Evolutionary conservation across 2,329 filamentous ascomycete species (phyloP).

Genomic region (Leptographium lundbergii): DNA sequence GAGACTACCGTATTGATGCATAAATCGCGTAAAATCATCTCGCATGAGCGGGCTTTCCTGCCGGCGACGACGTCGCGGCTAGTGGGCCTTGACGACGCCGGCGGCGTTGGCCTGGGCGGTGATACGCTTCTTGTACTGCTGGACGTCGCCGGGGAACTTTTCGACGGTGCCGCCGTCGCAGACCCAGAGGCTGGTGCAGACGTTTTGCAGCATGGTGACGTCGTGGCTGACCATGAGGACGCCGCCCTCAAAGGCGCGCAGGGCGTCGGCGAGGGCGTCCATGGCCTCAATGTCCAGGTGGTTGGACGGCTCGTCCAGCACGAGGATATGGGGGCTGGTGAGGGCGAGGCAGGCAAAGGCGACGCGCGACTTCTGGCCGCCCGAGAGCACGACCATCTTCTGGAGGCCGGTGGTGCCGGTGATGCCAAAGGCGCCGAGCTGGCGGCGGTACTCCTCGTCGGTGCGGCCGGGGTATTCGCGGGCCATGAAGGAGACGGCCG

Average conservation of each 20-base stretch:
- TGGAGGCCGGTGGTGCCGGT: constrained; percentile 95
- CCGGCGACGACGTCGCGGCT: background rate
- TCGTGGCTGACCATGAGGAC: constrained; percentile 99
- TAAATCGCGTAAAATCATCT: background rate
- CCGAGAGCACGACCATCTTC: constrained; percentile 87
- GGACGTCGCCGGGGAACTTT: constrained; percentile 90
- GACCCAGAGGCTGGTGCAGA: constrained; percentile 91
- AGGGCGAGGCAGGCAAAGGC: constrained; percentile 94
- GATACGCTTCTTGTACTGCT: constrained; percentile 96
- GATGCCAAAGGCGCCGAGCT: constrained; percentile 79
- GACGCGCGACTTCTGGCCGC: constrained; percentile 96
- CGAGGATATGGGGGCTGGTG: constrained; percentile 89
- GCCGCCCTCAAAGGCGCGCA: constrained; percentile 81
- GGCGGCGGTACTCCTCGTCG: constrained; percentile 92
- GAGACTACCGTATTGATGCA: background rate
- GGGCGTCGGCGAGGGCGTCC: constrained; percentile 80
- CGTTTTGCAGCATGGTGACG: constrained; percentile 94
- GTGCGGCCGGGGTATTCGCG: constrained; percentile 80
- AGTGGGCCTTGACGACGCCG: constrained; percentile 66
- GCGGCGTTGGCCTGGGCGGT: constrained; percentile 75
- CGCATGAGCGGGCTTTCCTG: background rate
- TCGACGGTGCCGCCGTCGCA: constrained; percentile 89
- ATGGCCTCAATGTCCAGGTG: constrained; percentile 98
- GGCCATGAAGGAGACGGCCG: constrained; percentile 92
- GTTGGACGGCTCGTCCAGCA: constrained; percentile 97